Evolutionary conservation across 2,329 filamentous ascomycete species (phyloP), one percentile per base, ranked within the genome.

Genomic region (Fusarium sp.): DNA sequence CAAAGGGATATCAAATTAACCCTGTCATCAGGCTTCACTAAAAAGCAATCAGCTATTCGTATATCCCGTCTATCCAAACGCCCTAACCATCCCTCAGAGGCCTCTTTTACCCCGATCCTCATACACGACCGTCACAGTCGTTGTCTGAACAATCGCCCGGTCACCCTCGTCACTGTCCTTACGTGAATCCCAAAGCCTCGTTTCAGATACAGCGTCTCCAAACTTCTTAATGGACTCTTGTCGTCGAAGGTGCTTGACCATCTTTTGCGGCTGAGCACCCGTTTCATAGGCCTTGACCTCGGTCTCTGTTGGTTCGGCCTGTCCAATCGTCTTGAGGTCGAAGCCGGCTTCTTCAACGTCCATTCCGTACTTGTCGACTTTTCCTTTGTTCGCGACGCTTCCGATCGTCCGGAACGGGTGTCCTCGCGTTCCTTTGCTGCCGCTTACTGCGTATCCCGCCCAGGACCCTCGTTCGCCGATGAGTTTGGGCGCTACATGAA

Each of bases 401-500:
- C 73, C 73, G 35, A 78, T 71, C 0, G 67, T 70, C 20, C 59
- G 75, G 62, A 77, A 78, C 10, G 71, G 71, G 34, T 77, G 75
- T 6, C 57, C 59, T 18, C 70, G 52, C 10, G 69, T 66, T 18
- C 74, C 67, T 35, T 62, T 63, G 22, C 42, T 65, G 7, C 60
- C 45, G 22, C 42, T 69, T 11, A 24, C 31, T 13, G 38, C 58
- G 34, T 75, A 71, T 27, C 54, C 37, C 5, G 57, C 57, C 4
- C 68, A 74, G 3, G 70, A 66, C 11, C 62, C 74, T n/a, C 70
- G 64, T 31, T 76, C 75, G 20, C 77, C 72, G 34, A 79, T 75
- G 27, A 78, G 52, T 9, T 64, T 65, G 13, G 79, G 79, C 18
- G 77, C 77, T 9, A 79, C 72, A 58, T 83, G 81, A 6, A 76